phyloP scores from a whole-genome alignment of 139 green algal species.

The Chlorella sorokiniana region DNA sequence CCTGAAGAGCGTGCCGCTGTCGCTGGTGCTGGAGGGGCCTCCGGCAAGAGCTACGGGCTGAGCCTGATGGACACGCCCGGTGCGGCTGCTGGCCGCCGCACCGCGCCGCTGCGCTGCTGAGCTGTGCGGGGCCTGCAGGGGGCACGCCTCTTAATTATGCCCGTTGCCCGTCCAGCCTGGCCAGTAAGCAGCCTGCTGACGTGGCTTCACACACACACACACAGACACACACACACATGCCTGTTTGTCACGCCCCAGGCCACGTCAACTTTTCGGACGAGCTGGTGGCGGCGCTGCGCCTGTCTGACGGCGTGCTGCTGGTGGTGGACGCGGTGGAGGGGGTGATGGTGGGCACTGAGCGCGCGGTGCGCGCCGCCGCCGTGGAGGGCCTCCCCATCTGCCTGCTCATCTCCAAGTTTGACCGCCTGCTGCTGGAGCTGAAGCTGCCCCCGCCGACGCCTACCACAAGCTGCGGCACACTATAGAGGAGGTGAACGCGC shows the following conservation, averaged over 20 bases:
- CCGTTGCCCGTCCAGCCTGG: too few species aligned
- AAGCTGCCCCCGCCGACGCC: slow-evolving; percentile 96
- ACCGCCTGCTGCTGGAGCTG: slow-evolving; percentile 93
- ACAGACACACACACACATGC: background rate
- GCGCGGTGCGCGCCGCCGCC: slow-evolving; percentile 78
- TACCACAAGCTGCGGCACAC: slow-evolving; percentile 98
- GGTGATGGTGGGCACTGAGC: slow-evolving; percentile 90
- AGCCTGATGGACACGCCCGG: slow-evolving; percentile 93
- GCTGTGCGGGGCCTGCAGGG: too few species aligned
- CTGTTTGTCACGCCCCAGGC: slow-evolving; percentile 44
- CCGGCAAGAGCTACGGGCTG: slow-evolving; percentile 87
- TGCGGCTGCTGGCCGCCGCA: background rate
- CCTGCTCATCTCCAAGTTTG: slow-evolving; percentile 92
- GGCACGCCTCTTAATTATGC: too few species aligned
- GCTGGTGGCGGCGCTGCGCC: slow-evolving; percentile 80
- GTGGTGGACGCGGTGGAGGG: slow-evolving; percentile 96
- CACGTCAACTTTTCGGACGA: slow-evolving; percentile 99
- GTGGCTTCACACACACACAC: background rate
- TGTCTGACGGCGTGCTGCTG: slow-evolving; percentile 87
- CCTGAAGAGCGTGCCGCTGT: slow-evolving; percentile 95
- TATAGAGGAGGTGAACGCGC: slow-evolving; percentile 94
- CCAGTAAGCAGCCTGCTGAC: background rate
- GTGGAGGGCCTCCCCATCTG: slow-evolving; percentile 85
- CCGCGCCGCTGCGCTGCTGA: too few species aligned
- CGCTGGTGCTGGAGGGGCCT: slow-evolving; percentile 82